Evolutionary conservation across 345 rosid genomes (phyloP).

Genomic region (Murraya koenigii): DNA sequence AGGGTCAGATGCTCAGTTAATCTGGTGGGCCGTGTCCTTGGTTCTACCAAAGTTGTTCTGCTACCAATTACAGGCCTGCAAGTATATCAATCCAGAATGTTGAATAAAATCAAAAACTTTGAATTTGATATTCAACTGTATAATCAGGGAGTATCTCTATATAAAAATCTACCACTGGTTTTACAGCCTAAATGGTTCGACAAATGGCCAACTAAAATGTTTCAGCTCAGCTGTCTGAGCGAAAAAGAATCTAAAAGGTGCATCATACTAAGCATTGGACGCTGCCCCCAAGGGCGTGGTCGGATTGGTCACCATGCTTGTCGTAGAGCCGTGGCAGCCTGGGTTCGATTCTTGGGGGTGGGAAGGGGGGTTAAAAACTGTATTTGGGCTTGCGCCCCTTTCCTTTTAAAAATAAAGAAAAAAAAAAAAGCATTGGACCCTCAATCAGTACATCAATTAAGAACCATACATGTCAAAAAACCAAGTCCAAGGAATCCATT

Average conservation of each 20-base stretch:
- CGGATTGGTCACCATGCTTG: no score
- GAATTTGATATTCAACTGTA: background rate
- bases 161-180: no score
- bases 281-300: no score
- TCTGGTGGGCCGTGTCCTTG: conserved; percentile 2
- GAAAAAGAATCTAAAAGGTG: background rate
- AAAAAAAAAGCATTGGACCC: background rate
- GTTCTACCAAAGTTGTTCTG: conserved; percentile 8
- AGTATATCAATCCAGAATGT: conserved; percentile 1
- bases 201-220: background rate
- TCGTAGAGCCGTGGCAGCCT: no score
- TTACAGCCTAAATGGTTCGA: no score
- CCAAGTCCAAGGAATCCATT: background rate
- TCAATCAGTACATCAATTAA: background rate
- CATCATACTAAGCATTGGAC: background rate
- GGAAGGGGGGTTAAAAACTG: no score
- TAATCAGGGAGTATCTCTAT: background rate
- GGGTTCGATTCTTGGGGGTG: no score
- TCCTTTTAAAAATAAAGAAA: no score
- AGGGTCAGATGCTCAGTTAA: conserved; percentile 33
- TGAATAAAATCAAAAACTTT: background rate
- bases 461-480: background rate
- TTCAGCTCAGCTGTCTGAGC: background rate
- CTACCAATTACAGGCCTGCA: conserved; percentile 34
- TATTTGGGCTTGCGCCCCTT: no score